Base-by-base conservation (phyloP, 1,284 basidiomycete genomes). In the Trametes polyzona region DNA sequence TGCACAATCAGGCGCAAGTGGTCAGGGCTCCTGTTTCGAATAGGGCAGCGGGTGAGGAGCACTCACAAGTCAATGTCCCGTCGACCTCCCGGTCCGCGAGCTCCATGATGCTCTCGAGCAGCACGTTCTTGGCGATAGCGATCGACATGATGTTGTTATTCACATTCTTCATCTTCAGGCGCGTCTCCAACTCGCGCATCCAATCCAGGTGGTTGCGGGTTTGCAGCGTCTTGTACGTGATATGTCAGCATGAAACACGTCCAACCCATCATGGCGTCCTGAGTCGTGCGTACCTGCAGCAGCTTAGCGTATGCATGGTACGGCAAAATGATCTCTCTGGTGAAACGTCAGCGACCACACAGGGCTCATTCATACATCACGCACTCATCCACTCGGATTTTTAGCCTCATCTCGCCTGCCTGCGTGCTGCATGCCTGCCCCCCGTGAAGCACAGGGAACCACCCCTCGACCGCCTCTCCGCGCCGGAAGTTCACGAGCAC, bases 241-340 rank as follows among this genome's bases (percentile, higher is more conserved):
- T 8, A 19, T 14, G 12, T 40, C 12, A 32, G 27, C n/a, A 4
- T 17, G 46, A 3, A 23, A 41, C 29, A 5, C 12, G 3, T 30
- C n/a, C 29, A n/a, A n/a, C n/a, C n/a, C 41, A 32, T 12, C 19
- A 19, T 41, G 30, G 24, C 10, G 16, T 7, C 9, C 4, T 4
- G 6, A 19, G 19, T 6, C 4, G 19, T 5, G 11, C 50, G 39
- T 49, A 85, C 89, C 69, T 78, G 68, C 40, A 87, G 74, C 54
- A 91, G 72, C 33, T 73, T 71, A 6, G 74, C 70, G 65, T 92
- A 92, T 16, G 78, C 78, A 1, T 76, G 74, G 48, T 78, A 79
- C 9, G 90, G 89, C 24, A 92, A 76, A 52, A 92, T 82, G 37
- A 92, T 88, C 66, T 92, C 90, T 71, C 89, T 92, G 63, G 2